Conservation (phyloP, 805 yeast species). For the Ogataea degrootiae region DNA sequence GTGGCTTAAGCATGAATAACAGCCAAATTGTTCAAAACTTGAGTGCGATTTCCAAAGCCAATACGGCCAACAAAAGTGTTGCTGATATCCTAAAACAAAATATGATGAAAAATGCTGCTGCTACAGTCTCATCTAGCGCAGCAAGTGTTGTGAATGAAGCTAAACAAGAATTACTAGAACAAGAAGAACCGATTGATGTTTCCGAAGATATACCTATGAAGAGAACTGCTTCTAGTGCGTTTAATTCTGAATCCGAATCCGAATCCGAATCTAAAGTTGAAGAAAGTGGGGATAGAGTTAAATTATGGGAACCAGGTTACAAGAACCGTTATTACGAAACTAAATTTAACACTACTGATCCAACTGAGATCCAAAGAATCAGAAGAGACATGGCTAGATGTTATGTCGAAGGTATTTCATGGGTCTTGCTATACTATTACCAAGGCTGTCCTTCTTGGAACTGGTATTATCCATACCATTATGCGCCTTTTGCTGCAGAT, state of each 20-base stretch:
- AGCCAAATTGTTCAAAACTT: slow-evolving; percentile 65
- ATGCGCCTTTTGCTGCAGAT: slow-evolving; percentile 96
- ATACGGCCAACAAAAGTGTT: slow-evolving; percentile 64
- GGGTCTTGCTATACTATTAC: slow-evolving; percentile 91
- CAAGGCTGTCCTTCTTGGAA: slow-evolving; percentile 99
- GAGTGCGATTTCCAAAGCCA: slow-evolving; percentile 61
- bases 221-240: slow-evolving; percentile 18
- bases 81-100: slow-evolving; percentile 54
- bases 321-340: slow-evolving; percentile 70
- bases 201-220: slow-evolving; percentile 20
- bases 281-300: slow-evolving; percentile 49
- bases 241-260: slow-evolving; percentile 26
- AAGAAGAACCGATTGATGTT: slow-evolving; percentile 25
- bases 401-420: slow-evolving; percentile 93
- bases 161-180: slow-evolving; percentile 10
- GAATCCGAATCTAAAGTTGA: slow-evolving; percentile 26
- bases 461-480: slow-evolving; percentile 96
- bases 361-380: slow-evolving; percentile 48
- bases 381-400: slow-evolving; percentile 59
- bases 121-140: slow-evolving; percentile 13
- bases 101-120: slow-evolving; percentile 11
- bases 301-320: slow-evolving; percentile 85
- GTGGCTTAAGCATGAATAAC: slow-evolving; percentile 57
- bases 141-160: slow-evolving; percentile 25
- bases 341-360: slow-evolving; percentile 59